Evolutionary conservation across 176 grass and related monocot species (phyloP), one percentile per base, ranked within the genome.

Genomic region (Otatea glauca): DNA sequence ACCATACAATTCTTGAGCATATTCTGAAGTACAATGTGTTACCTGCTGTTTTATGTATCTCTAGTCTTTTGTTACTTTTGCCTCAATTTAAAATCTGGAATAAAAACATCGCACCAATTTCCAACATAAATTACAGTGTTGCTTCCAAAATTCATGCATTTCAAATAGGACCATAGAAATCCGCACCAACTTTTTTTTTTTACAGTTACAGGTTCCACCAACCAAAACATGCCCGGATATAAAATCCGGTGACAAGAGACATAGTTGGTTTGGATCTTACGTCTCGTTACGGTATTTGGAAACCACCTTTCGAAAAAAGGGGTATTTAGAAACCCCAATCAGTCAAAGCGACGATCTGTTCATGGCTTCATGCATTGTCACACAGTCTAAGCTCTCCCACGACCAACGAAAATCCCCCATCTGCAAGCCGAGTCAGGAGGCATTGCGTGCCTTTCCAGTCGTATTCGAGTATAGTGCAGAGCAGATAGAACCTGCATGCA

Each of bases 391-490:
- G 77, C 4, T 9, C 53, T 79, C n/a, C 29, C 55, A 49, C 15
- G 45, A 15, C 86, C 55, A 83, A 88, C 34, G 37, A 72, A 37
- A 47, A 39, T 48, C 38, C 9, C n/a, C 13, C 25, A 27, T 83
- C 24, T 83, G 73, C 67, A 83, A 54, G 45, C 41, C 74, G 70
- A 83, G 80, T 75, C 84, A 84, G 49, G 68, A 45, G 60, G 79
- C 83, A 82, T 59, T 83, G 53, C 29, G 3, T 56, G 69, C 44
- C 17, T 38, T 55, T 27, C 88, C 71, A 77, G 72, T 90, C 37
- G 55, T 21, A 9, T 73, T 78, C 38, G 65, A 83, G 47, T 39
- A 72, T 81, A 77, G 65, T 39, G 83, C 72, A 64, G 44, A 82
- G 25, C 63, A 47, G 45, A n/a, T 21, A 38, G 41, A 34, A 32